Evolutionary conservation across 1,284 basidiomycete species (phyloP).

Genomic region (Puccinia novopanici): DNA sequence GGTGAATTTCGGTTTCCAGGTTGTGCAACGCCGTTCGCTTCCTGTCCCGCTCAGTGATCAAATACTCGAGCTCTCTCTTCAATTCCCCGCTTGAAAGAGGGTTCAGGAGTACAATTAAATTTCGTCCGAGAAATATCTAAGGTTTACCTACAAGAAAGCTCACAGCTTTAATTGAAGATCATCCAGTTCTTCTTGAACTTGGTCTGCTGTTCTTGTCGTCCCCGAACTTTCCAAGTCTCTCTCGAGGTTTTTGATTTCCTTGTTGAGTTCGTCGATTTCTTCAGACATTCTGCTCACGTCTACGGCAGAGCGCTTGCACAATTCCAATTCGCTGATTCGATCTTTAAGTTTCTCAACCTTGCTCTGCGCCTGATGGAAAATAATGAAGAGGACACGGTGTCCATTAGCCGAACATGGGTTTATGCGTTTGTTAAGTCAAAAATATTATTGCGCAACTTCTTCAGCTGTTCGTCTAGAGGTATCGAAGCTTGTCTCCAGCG

Average conservation of each 20-base stretch:
- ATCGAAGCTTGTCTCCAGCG: conserved; percentile 66
- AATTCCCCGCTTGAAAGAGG: conserved; percentile 12
- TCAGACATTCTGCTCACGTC: conserved; percentile 68
- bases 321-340: conserved; percentile 66
- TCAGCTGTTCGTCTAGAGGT: conserved; percentile 65
- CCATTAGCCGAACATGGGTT: conserved; percentile 48
- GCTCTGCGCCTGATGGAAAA: conserved; percentile 52
- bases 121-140: not conserved
- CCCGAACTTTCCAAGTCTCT: conserved; percentile 71
- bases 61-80: conserved; percentile 29
- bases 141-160: conserved; percentile 55
- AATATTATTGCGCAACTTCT: conserved; percentile 61
- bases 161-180: conserved; percentile 70
- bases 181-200: conserved; percentile 76
- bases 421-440: conserved; percentile 30
- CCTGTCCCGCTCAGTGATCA: conserved; percentile 25
- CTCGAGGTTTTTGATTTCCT: conserved; percentile 71
- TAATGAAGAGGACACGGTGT: not conserved
- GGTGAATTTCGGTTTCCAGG: conserved; percentile 42
- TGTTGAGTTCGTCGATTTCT: conserved; percentile 69
- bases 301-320: conserved; percentile 69
- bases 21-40: conserved; percentile 29
- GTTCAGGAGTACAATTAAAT: not conserved
- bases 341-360: conserved; percentile 58
- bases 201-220: conserved; percentile 76